Conservation (phyloP, 306 rosid genomes). For the Prunus campanulata region DNA sequence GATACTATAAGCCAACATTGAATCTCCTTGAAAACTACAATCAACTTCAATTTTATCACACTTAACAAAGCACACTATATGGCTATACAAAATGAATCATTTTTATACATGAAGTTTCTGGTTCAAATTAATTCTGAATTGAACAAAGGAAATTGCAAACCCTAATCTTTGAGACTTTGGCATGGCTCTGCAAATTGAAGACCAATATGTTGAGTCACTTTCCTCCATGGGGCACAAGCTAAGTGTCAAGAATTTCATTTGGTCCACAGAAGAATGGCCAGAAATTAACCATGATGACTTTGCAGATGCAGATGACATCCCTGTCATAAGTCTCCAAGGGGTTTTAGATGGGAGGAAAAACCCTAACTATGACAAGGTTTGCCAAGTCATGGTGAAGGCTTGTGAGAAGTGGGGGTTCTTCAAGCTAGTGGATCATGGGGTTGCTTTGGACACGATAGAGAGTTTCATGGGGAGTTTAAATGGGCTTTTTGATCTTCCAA, state of each 20-base stretch:
- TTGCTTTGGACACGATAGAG: background rate
- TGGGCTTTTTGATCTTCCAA: conserved; percentile 8
- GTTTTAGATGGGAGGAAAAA: background rate
- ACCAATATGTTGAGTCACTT: conserved; percentile 6
- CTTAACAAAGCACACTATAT: background rate
- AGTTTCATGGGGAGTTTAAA: background rate
- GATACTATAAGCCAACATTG: conserved; percentile 1
- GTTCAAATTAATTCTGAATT: too few species aligned
- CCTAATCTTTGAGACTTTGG: background rate
- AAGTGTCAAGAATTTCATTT: conserved; percentile 16
- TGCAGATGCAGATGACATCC: conserved; percentile 5
- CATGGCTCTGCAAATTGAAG: conserved; percentile 8
- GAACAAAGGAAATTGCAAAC: background rate
- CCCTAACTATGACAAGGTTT: conserved; percentile 10
- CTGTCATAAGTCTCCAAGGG: conserved; percentile 14
- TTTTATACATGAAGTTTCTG: too few species aligned
- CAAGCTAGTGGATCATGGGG: conserved; percentile 15
- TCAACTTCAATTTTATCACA: background rate
- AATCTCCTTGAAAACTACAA: conserved; percentile 6
- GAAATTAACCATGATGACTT: conserved; percentile 2
- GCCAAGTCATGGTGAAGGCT: conserved; percentile 3
- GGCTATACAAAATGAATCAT: background rate
- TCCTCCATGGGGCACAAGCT: conserved; percentile 15
- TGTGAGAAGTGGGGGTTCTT: conserved; percentile 19
- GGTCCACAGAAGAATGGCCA: conserved; percentile 20